Evolutionary conservation across 2,329 filamentous ascomycete species (phyloP), one percentile per base, ranked within the genome.

Genomic region (Aureobasidium sp.): DNA sequence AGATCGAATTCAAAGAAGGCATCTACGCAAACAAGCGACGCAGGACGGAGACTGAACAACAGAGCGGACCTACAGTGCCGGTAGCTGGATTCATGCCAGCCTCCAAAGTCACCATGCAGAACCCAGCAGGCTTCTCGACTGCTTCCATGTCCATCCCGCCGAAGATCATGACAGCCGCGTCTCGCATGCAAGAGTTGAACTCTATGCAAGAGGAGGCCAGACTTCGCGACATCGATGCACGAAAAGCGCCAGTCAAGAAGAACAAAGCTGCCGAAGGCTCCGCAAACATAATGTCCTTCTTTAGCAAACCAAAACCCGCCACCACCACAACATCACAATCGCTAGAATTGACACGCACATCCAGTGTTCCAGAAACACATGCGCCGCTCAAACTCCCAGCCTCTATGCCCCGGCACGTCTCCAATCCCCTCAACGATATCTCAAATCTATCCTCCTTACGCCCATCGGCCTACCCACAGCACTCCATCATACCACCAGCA

Each of bases 211-310:
- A 66, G 64, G 65, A 67, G 67, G 70, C 59, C 63, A 67, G 56
- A 64, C 62, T 66, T 65, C 68, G 45, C 47, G 70, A 56, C 62
- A 67, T 68, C 62, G 64, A 73, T 56, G 68, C 68, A 44, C 68
- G 68, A 63, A 66, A 61, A 29, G 61, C 61, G 36, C 68, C 49
- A 67, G 66, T 44, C 64, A 72, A 62, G 62, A 76, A 70, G 64
- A 72, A 67, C 66, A 72, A 75, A 74, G 58, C 75, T 73, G 68
- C 73, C 70, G 25, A 73, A 77, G 64, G 78, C 76, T 1, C 82
- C 68, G 79, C 78, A 29, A 79, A 72, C 53, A 81, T 85, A 49
- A 77, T 78, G 4, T 78, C 70, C 62, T 84, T 84, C 71, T 84
- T 84, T 66, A 71, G 71, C 17, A 72, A 71, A 36, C 15, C 44